Conservation (phyloP, 177 flowering plant species). For the Vitis hybrid region DNA sequence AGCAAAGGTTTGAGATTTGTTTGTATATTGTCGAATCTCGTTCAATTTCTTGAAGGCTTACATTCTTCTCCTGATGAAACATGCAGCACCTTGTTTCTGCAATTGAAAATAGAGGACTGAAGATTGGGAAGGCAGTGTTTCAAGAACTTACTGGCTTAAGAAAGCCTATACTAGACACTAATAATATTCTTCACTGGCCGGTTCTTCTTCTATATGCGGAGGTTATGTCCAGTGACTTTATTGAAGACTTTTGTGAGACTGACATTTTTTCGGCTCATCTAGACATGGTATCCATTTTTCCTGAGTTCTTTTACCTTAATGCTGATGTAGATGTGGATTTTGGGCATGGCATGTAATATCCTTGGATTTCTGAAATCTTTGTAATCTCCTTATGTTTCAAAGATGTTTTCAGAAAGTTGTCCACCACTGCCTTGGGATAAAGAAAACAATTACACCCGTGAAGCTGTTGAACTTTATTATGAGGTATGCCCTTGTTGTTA, state of each 20-base stretch:
- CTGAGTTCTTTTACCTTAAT: slow-evolving; percentile 6
- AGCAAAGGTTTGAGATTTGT: slow-evolving; percentile 59
- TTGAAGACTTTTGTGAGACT: slow-evolving; percentile 94
- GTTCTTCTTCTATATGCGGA: slow-evolving; percentile 90
- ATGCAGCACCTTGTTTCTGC: slow-evolving; percentile 72
- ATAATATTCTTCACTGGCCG: slow-evolving; percentile 89
- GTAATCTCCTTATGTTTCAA: slow-evolving; percentile 62
- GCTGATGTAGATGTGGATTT: neutral
- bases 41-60: neutral
- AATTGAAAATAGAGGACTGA: slow-evolving; percentile 61
- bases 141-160: slow-evolving; percentile 76
- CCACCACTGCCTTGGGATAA: slow-evolving; percentile 88
- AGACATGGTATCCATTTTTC: slow-evolving; percentile 77
- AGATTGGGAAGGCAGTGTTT: slow-evolving; percentile 73
- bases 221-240: slow-evolving; percentile 94
- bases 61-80: slow-evolving; percentile 9
- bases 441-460: slow-evolving; percentile 68
- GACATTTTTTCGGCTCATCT: slow-evolving; percentile 86
- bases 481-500: slow-evolving; percentile 50
- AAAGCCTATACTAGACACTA: slow-evolving; percentile 68
- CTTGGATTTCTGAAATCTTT: neutral
- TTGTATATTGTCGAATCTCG: neutral
- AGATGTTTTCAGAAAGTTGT: slow-evolving; percentile 87
- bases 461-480: slow-evolving; percentile 75
- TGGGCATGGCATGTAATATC: neutral